Base-by-base conservation (phyloP, 2,329 filamentous ascomycete genomes). In the Cryphonectria nitschkei region DNA sequence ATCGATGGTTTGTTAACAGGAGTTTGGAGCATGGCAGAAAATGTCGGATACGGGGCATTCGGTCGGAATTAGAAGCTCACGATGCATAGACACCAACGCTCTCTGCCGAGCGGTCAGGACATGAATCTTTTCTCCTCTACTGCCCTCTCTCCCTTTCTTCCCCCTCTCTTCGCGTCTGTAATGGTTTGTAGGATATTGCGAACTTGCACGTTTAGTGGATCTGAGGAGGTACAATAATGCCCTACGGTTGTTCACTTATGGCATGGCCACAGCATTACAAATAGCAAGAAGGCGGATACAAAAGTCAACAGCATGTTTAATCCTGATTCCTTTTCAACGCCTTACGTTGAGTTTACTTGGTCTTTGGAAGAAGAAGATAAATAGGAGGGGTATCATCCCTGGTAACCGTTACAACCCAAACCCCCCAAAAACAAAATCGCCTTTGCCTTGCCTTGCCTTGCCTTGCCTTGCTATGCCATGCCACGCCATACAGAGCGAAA, bases 311-410 rank as follows among this genome's bases (percentile, higher is more conserved):
- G 46, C 22, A 50, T 50, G 22, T 62, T n/a, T 62, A 4, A 26
- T 58, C 34, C 34, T 14, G 2, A 32, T 61, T 60, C 16, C 32
- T 6, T 6, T 6, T 32, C 34, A 60, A 67, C 54, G 65, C 65
- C 65, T 9, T 9, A 46, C 46, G 9, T 67, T 60, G 26, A 7
- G 6, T 4, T 22, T 43, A 7, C 52, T 41, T 58, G 37, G 37
- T 34, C 39, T 7, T 9, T 50, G 7, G 11, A 50, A 50, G 8
- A 19, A 58, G 26, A 34, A 34, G 34, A 26, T 6, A 34, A 46
- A 60, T 39, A 37, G 19, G 54, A 37, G 19, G 65, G 65, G 54
- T 67, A 67, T 67, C 65, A 67, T 60, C 37, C 65, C 34, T 46
- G 9, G 52, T 43, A 60, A 22, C 26, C n/a, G 26, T 5, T 46